Conservation (phyloP, 2,329 filamentous ascomycete genomes). For the Penicillium sp. region DNA sequence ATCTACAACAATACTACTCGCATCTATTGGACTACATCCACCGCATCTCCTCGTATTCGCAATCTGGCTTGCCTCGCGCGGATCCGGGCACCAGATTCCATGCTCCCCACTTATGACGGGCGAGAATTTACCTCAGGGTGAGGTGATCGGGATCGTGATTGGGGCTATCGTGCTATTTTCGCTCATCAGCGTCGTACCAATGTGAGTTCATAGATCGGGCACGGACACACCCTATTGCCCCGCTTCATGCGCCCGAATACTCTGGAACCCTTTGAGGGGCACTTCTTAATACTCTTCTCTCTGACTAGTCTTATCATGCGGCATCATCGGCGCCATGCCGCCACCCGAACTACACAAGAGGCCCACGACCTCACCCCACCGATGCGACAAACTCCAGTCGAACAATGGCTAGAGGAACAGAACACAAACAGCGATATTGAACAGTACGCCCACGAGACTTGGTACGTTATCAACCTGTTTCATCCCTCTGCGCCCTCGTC, state of each 20-base stretch:
- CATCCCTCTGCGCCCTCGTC: slow-evolving; percentile 2
- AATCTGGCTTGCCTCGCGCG: slow-evolving; percentile 8
- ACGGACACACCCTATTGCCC: slow-evolving; percentile 14
- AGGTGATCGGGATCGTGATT: slow-evolving; percentile 34
- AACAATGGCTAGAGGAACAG: slow-evolving; percentile 33
- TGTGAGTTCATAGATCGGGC: slow-evolving; percentile 28
- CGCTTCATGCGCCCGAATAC: slow-evolving; percentile 18
- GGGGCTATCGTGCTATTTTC: slow-evolving; percentile 33
- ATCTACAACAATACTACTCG: not conserved
- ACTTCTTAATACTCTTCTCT: slow-evolving; percentile 2
- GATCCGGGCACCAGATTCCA: slow-evolving; percentile 8
- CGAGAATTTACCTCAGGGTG: slow-evolving; percentile 22
- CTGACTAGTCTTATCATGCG: slow-evolving; percentile 28
- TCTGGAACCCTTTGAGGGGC: slow-evolving; percentile 14
- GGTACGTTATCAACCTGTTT: slow-evolving; percentile 23
- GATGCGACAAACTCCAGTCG: slow-evolving; percentile 24
- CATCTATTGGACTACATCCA: slow-evolving; percentile 13
- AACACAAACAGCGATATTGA: slow-evolving; percentile 18
- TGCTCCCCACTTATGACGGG: slow-evolving; percentile 27
- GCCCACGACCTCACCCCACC: not conserved
- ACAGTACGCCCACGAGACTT: slow-evolving; percentile 30
- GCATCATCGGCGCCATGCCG: slow-evolving; percentile 23
- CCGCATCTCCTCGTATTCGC: slow-evolving; percentile 16
- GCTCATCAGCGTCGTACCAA: slow-evolving; percentile 32
- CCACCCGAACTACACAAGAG: slow-evolving; percentile 11